Conservation (phyloP, 2,329 filamentous ascomycete species). For the Fragosphaeria purpurea region DNA sequence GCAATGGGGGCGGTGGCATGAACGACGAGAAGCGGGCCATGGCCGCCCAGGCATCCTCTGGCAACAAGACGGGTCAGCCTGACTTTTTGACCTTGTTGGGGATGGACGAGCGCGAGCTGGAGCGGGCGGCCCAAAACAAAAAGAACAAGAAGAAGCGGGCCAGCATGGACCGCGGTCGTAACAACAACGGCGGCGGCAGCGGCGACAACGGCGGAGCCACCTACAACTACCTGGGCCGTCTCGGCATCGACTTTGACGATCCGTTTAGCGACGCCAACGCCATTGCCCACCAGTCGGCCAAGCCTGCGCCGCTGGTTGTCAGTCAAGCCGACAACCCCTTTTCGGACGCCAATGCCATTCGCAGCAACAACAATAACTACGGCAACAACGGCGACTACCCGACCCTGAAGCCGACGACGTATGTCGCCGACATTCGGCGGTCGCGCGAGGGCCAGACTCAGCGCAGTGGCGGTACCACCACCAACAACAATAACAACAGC, state of each 20-base stretch:
- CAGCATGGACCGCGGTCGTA: slow-evolving; percentile 10
- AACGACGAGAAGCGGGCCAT: slow-evolving; percentile 1
- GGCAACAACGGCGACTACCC: slow-evolving; percentile 12
- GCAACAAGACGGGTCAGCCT: slow-evolving; percentile 20
- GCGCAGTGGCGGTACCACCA: too few relatives aligned
- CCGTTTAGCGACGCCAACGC: slow-evolving; percentile 41
- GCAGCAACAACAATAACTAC: too few relatives aligned
- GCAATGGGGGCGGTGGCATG: neutral
- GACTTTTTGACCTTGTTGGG: slow-evolving; percentile 34
- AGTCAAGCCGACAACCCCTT: slow-evolving; percentile 33
- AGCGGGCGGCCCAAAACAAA: slow-evolving; percentile 26
- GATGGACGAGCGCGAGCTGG: slow-evolving; percentile 32
- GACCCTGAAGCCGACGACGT: slow-evolving; percentile 23
- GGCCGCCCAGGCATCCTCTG: neutral
- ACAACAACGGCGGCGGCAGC: neutral
- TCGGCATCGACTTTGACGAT: slow-evolving; percentile 20
- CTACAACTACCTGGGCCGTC: slow-evolving; percentile 7
- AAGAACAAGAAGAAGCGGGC: slow-evolving; percentile 14
- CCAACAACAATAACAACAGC: slow-evolving; percentile 20
- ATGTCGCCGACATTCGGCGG: slow-evolving; percentile 37
- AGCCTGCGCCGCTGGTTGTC: slow-evolving; percentile 26
- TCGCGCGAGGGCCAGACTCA: slow-evolving; percentile 28
- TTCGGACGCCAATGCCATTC: slow-evolving; percentile 36
- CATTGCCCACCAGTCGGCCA: slow-evolving; percentile 27
- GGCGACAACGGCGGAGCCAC: slow-evolving; percentile 1